Evolutionary conservation across 805 yeast genomes (phyloP), one percentile per base, ranked within the genome.

Genomic region (Candida dajiaensis): DNA sequence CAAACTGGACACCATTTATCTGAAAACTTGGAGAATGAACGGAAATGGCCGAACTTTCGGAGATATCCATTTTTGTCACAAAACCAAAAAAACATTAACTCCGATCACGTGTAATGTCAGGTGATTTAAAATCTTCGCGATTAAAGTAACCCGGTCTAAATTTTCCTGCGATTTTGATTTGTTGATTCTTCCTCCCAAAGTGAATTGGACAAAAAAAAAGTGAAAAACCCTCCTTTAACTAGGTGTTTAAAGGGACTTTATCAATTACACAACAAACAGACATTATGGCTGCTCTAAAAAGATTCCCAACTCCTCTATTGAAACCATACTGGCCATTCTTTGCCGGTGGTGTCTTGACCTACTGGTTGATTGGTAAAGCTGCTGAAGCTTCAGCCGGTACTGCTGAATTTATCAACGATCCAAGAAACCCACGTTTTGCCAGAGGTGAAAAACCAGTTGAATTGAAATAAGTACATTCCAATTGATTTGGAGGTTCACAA

Each of bases 361-460:
- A 80, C 76, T 83, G 72, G 73, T 75, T 81, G 57, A 73, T 87
- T 61, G 76, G 79, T 68, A 81, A 82, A 73, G 83, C 80, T 45
- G 81, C 89, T 53, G 69, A 67, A 51, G 83, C 84, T 52, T 77
- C 87, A 59, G 73, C 80, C 69, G 74, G 81, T 76, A 75, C 92
- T 47, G 77, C 76, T 53, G 95, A 87, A 72, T 89, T 82, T 76
- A 80, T 83, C 72, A 88, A 89, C 70, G 96, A 89, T 73, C 96
- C 97, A 74, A 86, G 96, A 78, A 89, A 89, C 77, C 97, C 97
- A 71, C 84, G 95, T 74, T 85, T 87, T 67, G 73, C 74, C 55
- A 71, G 70, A 58, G 80, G 80, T 63, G 81, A 72, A 61, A 74
- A 75, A 55, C 65, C 70, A 41, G 68, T 69, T 39, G 73, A 71